Base-by-base conservation (phyloP, 495 filamentous ascomycete genomes). In the Apiosordaria backusii region DNA sequence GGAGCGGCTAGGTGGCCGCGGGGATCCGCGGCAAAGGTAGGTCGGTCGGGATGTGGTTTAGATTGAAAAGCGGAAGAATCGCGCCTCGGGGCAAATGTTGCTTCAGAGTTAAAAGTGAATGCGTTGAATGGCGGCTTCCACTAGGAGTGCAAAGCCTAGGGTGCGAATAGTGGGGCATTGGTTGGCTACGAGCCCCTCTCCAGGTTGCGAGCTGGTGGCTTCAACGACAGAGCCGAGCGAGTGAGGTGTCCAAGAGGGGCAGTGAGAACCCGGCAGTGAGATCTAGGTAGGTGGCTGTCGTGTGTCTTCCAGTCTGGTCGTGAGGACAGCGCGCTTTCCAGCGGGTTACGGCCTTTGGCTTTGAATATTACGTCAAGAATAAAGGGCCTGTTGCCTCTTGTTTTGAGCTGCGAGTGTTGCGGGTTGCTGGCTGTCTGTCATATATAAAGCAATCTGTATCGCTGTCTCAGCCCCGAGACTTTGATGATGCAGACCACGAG, bases 41-140 rank as follows among this genome's bases (percentile, higher is more conserved):
- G 35, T 45, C 54, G 55, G 61, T 64, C 54, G 54, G 40, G 61
- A 3, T 60, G 21, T 9, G 50, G 24, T 50, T 62, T 61, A 52
- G 52, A 62, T 59, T 25, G 52, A 24, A 55, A 63, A 50, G 60
- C 60, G 60, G 35, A 45, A 61, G 22, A 55, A 10, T 24, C 9
- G 35, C 60, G 22, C 27, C 22, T 5, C 27, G 19, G 27, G 18
- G 35, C 3, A 61, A 61, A 23, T 50, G 24, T 18, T 60, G 57
- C 60, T 35, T n/a, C 18, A 6, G 18, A 50, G 27, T 50, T 61
- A 45, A 45, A 45, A 45, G 7, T 59, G 24, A 63, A 54, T 54
- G 26, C 18, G 52, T 29, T 26, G n/a, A 57, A 57, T 26, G 62
- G 27, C 9, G 24, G 40, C 50, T 23, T 50, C 50, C 61, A 50